Base-by-base conservation (phyloP, 352 stramenopile species). In the Detonula confervacea region DNA sequence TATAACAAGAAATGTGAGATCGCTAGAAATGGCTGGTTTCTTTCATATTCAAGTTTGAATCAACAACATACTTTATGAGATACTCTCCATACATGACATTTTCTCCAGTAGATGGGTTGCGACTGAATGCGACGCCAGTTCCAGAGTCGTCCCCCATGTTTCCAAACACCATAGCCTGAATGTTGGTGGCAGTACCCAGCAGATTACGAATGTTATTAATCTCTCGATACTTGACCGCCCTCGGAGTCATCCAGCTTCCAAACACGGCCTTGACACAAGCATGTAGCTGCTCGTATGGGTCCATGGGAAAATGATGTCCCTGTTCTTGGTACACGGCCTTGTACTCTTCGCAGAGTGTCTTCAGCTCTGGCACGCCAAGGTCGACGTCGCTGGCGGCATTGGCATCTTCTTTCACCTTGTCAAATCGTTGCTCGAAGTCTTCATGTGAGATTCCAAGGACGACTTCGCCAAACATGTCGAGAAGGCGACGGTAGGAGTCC, bases 391-490 rank as follows among this genome's bases (percentile, higher is more conserved):
- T 81, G 37, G 80, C 54, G 37, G 87, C 76, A 44, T 77, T 80
- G 59, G 73, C 66, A 47, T 86, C 71, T 37, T 63, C 74, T 60
- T 93, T 95, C 3, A 94, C 61, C 37, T 75, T 77, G 20, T 86
- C 73, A 25, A 95, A 82, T 39, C 84, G 65, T 72, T 92, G 80
- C 35, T 95, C 90, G 68, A 94, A 94, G n/a, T 81, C 74, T 74
- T 94, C 86, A 52, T 92, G 88, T 29, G 88, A 64, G 25, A 94
- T 88, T 11, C 85, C 89, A 47, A 93, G 73, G 6, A 95, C 90
- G 9, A 94, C 89, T 70, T 95, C 86, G 11, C 84, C 86, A 80
- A 90, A 95, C 91, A 95, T 95, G 56, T 94, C 77, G 20, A 95
- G 61, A 18, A 95, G 82, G 18, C 91, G 87, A 61, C 91, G 86